These are phyloP conservation scores for Inga laurina DNA, from an alignment of 306 rosid species.

Conservation along the genomic window DNA sequence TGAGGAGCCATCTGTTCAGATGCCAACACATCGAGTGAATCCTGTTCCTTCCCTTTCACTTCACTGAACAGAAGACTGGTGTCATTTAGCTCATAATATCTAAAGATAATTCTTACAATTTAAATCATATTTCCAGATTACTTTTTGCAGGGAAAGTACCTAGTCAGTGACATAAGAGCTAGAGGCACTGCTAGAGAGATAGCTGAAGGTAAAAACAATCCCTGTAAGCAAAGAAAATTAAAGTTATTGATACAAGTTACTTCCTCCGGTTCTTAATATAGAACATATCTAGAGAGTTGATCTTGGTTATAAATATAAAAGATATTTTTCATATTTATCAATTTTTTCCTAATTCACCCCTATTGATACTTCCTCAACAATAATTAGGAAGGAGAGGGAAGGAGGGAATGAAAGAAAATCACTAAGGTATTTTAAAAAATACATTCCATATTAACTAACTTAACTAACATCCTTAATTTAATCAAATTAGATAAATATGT, in stretches of 20 bases:
- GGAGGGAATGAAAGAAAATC: too few species aligned
- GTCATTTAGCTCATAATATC: constrained; percentile 26
- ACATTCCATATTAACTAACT: too few species aligned
- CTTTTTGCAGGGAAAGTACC: constrained; percentile 49
- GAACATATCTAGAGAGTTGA: too few species aligned
- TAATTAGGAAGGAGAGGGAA: too few species aligned
- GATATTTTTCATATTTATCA: too few species aligned
- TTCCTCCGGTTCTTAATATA: too few species aligned
- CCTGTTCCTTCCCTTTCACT: constrained; percentile 54
- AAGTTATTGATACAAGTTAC: background rate
- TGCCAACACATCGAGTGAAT: constrained; percentile 57
- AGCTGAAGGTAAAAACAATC: constrained; percentile 68
- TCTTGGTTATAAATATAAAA: too few species aligned
- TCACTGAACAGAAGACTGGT: constrained; percentile 55
- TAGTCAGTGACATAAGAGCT: constrained; percentile 81
- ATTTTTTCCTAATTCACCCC: too few species aligned
- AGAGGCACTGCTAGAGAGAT: constrained; percentile 85
- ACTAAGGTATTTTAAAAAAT: too few species aligned
- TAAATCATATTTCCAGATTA: constrained; percentile 5
- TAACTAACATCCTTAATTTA: too few species aligned
- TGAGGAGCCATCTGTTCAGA: constrained; percentile 98
- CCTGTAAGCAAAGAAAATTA: constrained; percentile 47
- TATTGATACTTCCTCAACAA: too few species aligned
- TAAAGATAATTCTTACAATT: constrained; percentile 18
- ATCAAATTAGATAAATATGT: too few species aligned